These are phyloP conservation scores for Diphasiastrum complanatum DNA, from an alignment of 83 land plant species.

Conservation along the genomic window DNA sequence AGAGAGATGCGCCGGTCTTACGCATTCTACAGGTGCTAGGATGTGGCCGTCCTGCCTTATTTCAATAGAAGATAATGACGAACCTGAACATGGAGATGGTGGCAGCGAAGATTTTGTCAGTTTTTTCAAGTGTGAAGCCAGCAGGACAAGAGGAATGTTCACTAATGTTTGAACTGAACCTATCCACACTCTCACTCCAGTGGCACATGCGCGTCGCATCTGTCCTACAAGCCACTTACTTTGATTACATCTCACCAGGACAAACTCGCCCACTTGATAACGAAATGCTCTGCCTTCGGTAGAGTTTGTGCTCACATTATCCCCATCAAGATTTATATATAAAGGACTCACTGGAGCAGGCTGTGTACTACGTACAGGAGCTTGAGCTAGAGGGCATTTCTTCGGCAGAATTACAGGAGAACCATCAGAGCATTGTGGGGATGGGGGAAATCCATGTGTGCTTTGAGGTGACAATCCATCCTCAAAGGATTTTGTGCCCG, in stretches of 20 bases:
- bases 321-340: background rate
- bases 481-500: background rate
- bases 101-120: slow-evolving; percentile 10
- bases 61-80: background rate
- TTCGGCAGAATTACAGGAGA: background rate
- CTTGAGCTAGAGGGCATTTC: background rate
- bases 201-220: slow-evolving; percentile 19
- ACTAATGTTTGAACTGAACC: slow-evolving; percentile 18
- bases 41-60: background rate
- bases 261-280: slow-evolving; percentile 15
- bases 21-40: slow-evolving; percentile 11
- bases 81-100: slow-evolving; percentile 12
- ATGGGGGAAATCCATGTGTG: slow-evolving; percentile 20
- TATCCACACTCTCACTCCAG: slow-evolving; percentile 22
- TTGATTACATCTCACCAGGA: slow-evolving; percentile 28
- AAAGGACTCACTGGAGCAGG: background rate
- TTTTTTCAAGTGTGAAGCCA: slow-evolving; percentile 20
- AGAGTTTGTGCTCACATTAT: background rate
- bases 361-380: slow-evolving; percentile 6
- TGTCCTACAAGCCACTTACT: slow-evolving; percentile 27
- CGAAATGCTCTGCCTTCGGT: background rate
- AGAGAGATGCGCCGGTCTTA: slow-evolving; percentile 24
- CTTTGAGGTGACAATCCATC: slow-evolving; percentile 21
- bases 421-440: slow-evolving; percentile 19
- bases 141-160: slow-evolving; percentile 9